Conservation (phyloP, 2,329 filamentous ascomycete genomes). For the Fusarium algeriense region DNA sequence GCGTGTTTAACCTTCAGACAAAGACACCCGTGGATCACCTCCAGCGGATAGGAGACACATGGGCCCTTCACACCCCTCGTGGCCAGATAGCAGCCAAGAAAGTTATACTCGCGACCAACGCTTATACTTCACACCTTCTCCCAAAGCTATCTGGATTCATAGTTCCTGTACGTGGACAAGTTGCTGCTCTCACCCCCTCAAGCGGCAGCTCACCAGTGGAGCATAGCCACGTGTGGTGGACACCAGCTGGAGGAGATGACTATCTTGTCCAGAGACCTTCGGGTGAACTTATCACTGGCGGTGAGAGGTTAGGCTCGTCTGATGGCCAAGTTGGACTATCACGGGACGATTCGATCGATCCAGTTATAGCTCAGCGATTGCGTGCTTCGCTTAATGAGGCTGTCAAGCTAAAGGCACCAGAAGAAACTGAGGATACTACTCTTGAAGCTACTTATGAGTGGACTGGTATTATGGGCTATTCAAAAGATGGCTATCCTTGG, state of each 20-base stretch:
- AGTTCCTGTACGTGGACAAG: slow-evolving; percentile 81
- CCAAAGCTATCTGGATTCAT: slow-evolving; percentile 78
- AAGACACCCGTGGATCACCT: slow-evolving; percentile 72
- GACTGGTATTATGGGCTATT: slow-evolving; percentile 86
- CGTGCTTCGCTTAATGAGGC: slow-evolving; percentile 57
- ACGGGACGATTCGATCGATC: slow-evolving; percentile 70
- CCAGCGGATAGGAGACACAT: slow-evolving; percentile 56
- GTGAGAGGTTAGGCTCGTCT: slow-evolving; percentile 70
- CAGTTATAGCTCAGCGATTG: slow-evolving; percentile 67
- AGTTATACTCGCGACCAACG: slow-evolving; percentile 86
- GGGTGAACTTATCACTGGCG: slow-evolving; percentile 75
- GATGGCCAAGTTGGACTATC: slow-evolving; percentile 64
- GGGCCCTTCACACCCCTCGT: slow-evolving; percentile 75
- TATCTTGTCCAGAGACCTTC: slow-evolving; percentile 79
- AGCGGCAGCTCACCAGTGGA: slow-evolving; percentile 55
- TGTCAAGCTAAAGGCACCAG: slow-evolving; percentile 57
- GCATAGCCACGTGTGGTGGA: slow-evolving; percentile 74
- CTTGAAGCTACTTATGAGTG: slow-evolving; percentile 72
- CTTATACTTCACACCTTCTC: slow-evolving; percentile 81
- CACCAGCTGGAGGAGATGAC: slow-evolving; percentile 67
- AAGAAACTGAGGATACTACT: slow-evolving; percentile 55
- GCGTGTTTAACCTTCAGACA: slow-evolving; percentile 78
- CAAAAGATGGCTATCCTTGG: slow-evolving; percentile 75
- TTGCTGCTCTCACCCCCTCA: slow-evolving; percentile 74
- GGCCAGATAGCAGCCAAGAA: slow-evolving; percentile 73